Conservation (phyloP, 495 filamentous ascomycete species). For the Penicillium lividum region DNA sequence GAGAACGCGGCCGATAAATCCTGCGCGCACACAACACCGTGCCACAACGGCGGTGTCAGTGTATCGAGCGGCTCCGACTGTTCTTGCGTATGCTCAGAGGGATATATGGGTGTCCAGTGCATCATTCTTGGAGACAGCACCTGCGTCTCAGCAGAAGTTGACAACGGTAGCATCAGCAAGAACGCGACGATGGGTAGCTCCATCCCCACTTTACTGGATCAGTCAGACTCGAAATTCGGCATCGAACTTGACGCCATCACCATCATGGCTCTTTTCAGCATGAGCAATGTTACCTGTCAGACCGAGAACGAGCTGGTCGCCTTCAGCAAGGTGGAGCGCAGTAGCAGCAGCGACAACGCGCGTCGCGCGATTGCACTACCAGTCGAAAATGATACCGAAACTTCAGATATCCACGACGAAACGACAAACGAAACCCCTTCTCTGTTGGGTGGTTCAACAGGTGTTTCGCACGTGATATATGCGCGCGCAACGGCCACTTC, state of each 20-base stretch:
- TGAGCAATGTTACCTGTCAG: conserved; percentile 70
- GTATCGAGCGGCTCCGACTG: conserved; percentile 66
- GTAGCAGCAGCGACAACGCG: conserved; percentile 23
- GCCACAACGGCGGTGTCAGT: conserved; percentile 79
- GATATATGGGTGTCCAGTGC: conserved; percentile 80
- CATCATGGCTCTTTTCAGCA: conserved; percentile 75
- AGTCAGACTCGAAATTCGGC: conserved; percentile 67
- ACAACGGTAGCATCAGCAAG: conserved; percentile 45
- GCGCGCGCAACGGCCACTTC: conserved; percentile 40
- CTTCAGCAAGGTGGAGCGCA: conserved; percentile 57
- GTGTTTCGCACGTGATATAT: conserved; percentile 12
- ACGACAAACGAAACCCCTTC: neutral
- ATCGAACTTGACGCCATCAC: conserved; percentile 66
- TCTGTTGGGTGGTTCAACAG: conserved; percentile 1
- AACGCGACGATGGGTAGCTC: conserved; percentile 80
- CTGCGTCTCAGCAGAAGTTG: conserved; percentile 69
- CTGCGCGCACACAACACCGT: conserved; percentile 58
- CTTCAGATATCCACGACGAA: no score
- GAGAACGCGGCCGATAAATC: conserved; percentile 41
- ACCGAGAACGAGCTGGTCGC: conserved; percentile 84
- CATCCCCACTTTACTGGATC: conserved; percentile 69
- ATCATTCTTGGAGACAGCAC: conserved; percentile 58
- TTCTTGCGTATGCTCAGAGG: conserved; percentile 83
- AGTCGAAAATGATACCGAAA: conserved; percentile 9
- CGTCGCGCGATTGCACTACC: conserved; percentile 26